Conservation (phyloP, 768 basidiomycete genomes). For the Boletus sp. region DNA sequence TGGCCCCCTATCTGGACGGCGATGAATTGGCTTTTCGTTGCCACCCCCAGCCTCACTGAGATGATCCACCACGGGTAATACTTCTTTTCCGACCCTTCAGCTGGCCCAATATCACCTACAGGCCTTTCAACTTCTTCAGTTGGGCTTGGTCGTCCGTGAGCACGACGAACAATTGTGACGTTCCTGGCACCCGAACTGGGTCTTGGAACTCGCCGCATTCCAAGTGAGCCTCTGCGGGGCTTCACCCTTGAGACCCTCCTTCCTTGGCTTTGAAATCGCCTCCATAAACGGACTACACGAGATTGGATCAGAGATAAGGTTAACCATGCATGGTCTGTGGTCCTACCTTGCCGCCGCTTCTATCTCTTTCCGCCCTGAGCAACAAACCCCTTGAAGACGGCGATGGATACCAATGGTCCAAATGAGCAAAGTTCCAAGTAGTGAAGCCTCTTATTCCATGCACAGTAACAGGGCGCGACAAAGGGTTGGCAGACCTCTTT, state of each 20-base stretch:
- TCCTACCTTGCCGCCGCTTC: constrained; percentile 51
- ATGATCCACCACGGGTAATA: constrained; percentile 32
- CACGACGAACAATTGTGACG: constrained; percentile 50
- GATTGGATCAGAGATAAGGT: constrained; percentile 9
- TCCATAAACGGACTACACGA: constrained; percentile 42
- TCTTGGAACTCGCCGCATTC: constrained; percentile 48
- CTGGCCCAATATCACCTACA: constrained; percentile 45
- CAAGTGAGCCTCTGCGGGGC: constrained; percentile 42
- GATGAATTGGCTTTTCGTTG: constrained; percentile 32
- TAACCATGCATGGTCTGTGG: not conserved
- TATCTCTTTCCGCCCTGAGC: constrained; percentile 58
- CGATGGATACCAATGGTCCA: no score
- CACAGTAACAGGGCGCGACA: constrained; percentile 41
- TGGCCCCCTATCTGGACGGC: constrained; percentile 45
- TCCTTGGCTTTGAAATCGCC: constrained; percentile 51
- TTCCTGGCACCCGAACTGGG: constrained; percentile 43
- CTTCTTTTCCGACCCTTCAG: constrained; percentile 32
- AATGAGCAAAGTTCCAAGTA: constrained; percentile 39
- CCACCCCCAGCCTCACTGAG: constrained; percentile 33
- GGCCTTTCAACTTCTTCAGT: constrained; percentile 47
- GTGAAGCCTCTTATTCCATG: constrained; percentile 43
- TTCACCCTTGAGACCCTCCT: constrained; percentile 41
- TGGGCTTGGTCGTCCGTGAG: constrained; percentile 39
- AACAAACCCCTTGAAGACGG: constrained; percentile 44
- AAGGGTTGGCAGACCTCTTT: constrained; percentile 48